A percentile compares a stretch with the other conserved stretches of the same genome.
Conservation (phyloP, 768 basidiomycete species). For the Lactarius akahatsu region DNA sequence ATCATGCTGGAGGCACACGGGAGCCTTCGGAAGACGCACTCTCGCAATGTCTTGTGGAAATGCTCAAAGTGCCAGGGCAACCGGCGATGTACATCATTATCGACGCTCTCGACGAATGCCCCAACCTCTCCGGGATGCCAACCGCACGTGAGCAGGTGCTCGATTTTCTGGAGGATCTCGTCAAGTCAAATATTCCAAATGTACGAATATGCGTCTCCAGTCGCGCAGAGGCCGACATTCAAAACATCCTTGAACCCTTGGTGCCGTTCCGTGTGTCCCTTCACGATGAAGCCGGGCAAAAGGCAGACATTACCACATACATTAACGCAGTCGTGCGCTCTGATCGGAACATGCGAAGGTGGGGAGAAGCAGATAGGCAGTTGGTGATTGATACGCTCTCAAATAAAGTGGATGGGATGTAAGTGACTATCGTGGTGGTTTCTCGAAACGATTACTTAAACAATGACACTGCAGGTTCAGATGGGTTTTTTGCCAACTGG, state of each 20-base stretch:
- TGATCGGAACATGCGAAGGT: neutral
- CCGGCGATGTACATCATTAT: neutral
- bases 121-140: neutral
- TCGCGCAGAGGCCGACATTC: conserved; percentile 11
- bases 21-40: neutral
- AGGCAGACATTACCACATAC: neutral
- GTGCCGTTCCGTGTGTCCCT: neutral
- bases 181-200: neutral
- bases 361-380: neutral
- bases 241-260: neutral
- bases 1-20: neutral
- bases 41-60: conserved; percentile 3
- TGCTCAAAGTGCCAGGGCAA: neutral
- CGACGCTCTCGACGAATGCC: conserved; percentile 19
- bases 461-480: neutral
- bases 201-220: conserved; percentile 9
- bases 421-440: neutral
- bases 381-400: conserved; percentile 5
- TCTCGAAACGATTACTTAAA: neutral
- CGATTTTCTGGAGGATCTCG: neutral
- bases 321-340: neutral
- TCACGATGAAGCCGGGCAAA: conserved; percentile 5
- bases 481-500: conserved; percentile 7
- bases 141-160: conserved; percentile 3
- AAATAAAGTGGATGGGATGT: conserved; percentile 11